Base-by-base conservation (phyloP, 495 filamentous ascomycete species). In the Umbilicaria muhlenbergii region DNA sequence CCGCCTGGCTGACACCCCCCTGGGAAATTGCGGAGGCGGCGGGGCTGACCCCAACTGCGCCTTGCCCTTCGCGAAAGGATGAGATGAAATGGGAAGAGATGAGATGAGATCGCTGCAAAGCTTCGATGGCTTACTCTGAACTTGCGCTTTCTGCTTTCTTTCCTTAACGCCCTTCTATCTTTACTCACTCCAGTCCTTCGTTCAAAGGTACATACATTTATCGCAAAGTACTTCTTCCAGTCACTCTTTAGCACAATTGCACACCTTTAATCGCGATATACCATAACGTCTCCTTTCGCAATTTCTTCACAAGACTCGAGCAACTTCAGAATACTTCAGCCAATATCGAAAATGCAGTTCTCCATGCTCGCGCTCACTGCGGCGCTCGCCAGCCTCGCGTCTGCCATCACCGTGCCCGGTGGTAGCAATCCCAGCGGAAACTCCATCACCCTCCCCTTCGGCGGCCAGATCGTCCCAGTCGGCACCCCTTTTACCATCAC, bases 401-500 rank as follows among this genome's bases (percentile, higher is more conserved):
- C 66, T 36, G 65, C 66, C 60, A 74, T 67, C 34, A 44, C 55
- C 28, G n/a, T 32, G 11, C 70, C 74, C 53, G 55, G 51, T 34
- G 55, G 68, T 47, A 13, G 39, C 31, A 47, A 41, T 21, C 74
- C 73, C 38, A 17, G 31, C 5, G 79, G 77, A 47, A 83, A 83
- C 52, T 59, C 79, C 33, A 73, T 80, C 57, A 18, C 34, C 34
- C 51, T 48, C 5, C 79, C 79, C 31, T 60, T 61, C 36, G 58
- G 77, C 51, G 58, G 64, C 51, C 58, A 72, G 49, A 50, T 61
- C 32, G 75, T 81, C 24, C 65, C 70, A 3, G 74, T 55, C 48
- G 74, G 75, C 53, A 51, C 63, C 50, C 54, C 67, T 36, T 82
- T 61, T 67, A 64, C 60, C 46, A 74, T 83, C 66, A 80, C 67